A percentile compares a stretch with the other conserved stretches of the same genome.
phyloP scores from a whole-genome alignment of 768 basidiomycete genomes.

The Agrocybe praecox region DNA sequence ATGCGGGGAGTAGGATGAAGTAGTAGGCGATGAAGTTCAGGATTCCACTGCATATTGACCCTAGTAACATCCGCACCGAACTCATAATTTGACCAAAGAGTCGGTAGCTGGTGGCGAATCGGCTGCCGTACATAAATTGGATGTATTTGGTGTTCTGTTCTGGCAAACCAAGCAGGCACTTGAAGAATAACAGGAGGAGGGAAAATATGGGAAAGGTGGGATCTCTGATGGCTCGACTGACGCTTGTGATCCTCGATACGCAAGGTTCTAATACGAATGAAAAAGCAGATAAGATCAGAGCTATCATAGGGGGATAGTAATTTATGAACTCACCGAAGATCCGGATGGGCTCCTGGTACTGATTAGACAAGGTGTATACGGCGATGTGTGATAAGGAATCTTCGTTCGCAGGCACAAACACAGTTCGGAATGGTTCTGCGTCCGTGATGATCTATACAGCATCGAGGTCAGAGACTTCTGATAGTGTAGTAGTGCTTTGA shows the following conservation, averaged over 20 bases:
- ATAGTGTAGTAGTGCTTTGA: background rate
- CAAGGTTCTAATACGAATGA: constrained; percentile 15
- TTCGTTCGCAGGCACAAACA: constrained; percentile 16
- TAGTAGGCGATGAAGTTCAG: background rate
- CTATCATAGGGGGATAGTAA: background rate
- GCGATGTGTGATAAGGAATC: constrained; percentile 21
- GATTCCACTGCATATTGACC: background rate
- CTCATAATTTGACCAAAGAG: background rate
- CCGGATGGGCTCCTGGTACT: constrained; percentile 18
- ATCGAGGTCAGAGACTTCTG: background rate
- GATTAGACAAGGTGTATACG: constrained; percentile 19
- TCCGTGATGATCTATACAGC: constrained; percentile 19
- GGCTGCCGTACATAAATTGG: constrained; percentile 3
- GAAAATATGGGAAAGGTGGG: constrained; percentile 5
- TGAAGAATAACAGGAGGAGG: constrained; percentile 7
- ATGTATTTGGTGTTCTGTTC: constrained; percentile 11
- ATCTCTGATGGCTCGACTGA: constrained; percentile 12
- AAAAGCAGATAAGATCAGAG: background rate
- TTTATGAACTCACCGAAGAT: constrained; percentile 17
- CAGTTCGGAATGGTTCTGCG: constrained; percentile 5
- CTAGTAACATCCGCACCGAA: background rate
- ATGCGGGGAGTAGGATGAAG: background rate
- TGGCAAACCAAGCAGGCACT: constrained; percentile 13
- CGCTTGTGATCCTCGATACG: constrained; percentile 10
- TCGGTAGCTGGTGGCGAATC: background rate